These are phyloP conservation scores for Aureobasidium sp. DNA, from an alignment of 2,329 filamentous ascomycete genomes.

Conservation along the genomic window DNA sequence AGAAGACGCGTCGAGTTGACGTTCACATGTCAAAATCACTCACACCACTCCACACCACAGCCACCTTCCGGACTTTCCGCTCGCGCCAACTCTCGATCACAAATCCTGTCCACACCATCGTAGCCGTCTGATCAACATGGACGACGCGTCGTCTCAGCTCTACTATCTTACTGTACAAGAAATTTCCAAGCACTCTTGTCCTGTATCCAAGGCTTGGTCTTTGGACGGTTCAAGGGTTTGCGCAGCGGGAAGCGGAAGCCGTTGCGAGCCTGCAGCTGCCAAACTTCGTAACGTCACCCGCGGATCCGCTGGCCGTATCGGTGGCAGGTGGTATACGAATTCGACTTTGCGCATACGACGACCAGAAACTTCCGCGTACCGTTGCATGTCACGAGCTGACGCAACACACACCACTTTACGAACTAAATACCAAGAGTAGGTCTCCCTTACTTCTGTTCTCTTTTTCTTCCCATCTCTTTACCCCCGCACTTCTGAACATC, in stretches of 20 bases:
- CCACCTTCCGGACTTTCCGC: background rate
- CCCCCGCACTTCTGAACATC: background rate
- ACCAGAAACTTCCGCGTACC: background rate
- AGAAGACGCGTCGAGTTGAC: background rate
- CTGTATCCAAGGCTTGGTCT: background rate
- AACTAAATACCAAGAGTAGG: background rate
- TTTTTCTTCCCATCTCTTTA: background rate
- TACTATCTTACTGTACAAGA: no score
- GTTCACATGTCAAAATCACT: slow-evolving; percentile 2
- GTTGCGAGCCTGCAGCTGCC: background rate
- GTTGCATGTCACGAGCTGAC: slow-evolving; percentile 4
- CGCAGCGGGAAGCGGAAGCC: background rate
- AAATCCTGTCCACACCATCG: background rate
- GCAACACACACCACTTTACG: background rate
- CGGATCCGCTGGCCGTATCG: background rate
- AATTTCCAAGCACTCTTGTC: background rate
- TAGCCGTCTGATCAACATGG: background rate
- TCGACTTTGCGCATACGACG: background rate
- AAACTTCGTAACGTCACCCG: background rate
- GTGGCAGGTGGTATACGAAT: background rate
- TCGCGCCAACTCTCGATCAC: background rate
- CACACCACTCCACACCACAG: background rate
- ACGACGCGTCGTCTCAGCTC: background rate
- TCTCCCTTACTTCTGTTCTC: background rate
- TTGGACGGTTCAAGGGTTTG: background rate